Evolutionary conservation across 2,329 filamentous ascomycete genomes (phyloP), one percentile per base, ranked within the genome.

Genomic region (Colletotrichum plurivorum): DNA sequence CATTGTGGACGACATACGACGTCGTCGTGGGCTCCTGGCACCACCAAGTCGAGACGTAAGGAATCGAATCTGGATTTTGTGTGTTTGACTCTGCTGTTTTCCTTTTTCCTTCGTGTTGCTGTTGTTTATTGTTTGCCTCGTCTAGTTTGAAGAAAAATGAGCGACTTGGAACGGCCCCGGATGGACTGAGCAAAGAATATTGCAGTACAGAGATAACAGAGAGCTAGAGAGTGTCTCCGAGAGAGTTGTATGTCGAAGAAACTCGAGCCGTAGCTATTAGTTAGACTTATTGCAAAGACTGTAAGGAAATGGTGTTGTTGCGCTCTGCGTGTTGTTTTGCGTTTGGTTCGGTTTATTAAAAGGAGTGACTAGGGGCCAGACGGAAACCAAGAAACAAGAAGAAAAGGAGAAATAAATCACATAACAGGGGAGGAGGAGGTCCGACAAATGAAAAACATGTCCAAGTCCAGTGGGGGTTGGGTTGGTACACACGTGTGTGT

Each of bases 1-100:
- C 89, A 72, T 89, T 78, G 63, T 84, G 82, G 75, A 79, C 83
- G 66, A 67, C 70, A 57, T 27, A 67, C 62, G 43, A 57, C 49
- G 67, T 51, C 43, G 63, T 67, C 41, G 87, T 88, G 45, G 87
- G 83, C 77, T 83, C 75, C 6, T 80, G 76, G 78, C 84, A 87
- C 73, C 76, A 81, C 73, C 76, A 81, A 45, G 73, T 74, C 63
- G 69, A 71, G 59, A 71, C 70, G 54, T 79, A 62, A 74, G 48
- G 63, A 73, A 65, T 57, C 76, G 76, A 75, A 70, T 71, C 69
- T 76, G 75, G 78, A 80, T 81, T 22, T 75, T 76, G 52, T 36
- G 53, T 36, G 55, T 57, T 39, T 27, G 41, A 13, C 10, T 18
- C 25, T 5, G 15, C 12, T 16, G 13, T 46, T 18, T 20, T 49